These are phyloP conservation scores for Colletotrichum karsti DNA, from an alignment of 2,329 filamentous ascomycete species.

Conservation along the genomic window DNA sequence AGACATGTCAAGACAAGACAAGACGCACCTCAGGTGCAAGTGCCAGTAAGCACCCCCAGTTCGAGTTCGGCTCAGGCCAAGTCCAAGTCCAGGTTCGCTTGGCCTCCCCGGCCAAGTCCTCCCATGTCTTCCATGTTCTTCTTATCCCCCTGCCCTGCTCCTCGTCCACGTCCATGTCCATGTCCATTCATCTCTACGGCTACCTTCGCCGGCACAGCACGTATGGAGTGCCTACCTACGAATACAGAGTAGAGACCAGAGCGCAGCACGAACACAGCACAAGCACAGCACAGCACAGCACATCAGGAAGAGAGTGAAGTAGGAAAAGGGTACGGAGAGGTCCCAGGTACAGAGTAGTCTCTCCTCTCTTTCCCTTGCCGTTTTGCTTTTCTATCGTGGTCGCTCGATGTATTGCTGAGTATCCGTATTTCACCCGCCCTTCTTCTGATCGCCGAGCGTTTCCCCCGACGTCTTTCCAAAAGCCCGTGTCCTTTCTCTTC, in stretches of 20 bases:
- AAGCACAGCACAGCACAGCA: too few species aligned
- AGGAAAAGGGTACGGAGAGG: neutral
- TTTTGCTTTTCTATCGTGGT: neutral
- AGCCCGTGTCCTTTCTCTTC: constrained; percentile 1
- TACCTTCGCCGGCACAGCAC: too few species aligned
- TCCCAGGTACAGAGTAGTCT: neutral
- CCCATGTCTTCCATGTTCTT: too few species aligned
- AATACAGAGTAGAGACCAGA: neutral
- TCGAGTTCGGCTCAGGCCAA: neutral
- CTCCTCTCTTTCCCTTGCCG: neutral
- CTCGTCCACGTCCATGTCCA: neutral
- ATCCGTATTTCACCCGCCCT: neutral
- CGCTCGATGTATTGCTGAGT: too few species aligned
- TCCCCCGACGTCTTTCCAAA: neutral
- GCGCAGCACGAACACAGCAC: too few species aligned
- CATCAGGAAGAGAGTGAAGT: neutral
- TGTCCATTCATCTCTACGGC: neutral
- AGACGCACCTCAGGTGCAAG: neutral
- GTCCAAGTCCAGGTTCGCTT: neutral
- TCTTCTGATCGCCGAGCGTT: constrained; percentile 17
- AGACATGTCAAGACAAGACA: neutral
- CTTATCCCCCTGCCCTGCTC: too few species aligned
- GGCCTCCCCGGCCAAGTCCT: neutral
- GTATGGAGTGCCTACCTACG: neutral
- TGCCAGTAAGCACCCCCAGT: neutral